Base-by-base conservation (phyloP, 768 basidiomycete species). In the Macrolepiota dolichaula region DNA sequence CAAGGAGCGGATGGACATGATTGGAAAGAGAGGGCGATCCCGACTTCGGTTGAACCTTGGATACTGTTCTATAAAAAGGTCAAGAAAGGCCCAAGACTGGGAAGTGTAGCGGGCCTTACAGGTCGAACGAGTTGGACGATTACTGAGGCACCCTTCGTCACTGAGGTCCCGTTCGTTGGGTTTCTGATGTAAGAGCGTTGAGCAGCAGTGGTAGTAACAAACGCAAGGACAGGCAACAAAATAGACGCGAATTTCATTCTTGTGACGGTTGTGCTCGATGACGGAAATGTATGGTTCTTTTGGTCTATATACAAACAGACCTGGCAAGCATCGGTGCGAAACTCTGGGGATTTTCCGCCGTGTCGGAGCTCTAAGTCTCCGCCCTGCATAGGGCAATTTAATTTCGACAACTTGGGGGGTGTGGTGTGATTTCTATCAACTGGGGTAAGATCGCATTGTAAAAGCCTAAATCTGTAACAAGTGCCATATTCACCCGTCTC, bases 81-180 rank as follows among this genome's bases (percentile, higher is more conserved):
- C 53, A 55, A 77, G 67, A 79, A 81, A 54, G 27, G n/a, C 3
- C 9, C 12, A 19, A 6, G 19, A 7, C 9, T 44, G 7, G 42
- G 42, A 10, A 17, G 19, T n/a, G n/a, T 44, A 22, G 19, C 10
- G 17, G 2, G 42, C 72, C 80, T 19, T 67, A 85, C 83, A 3
- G 80, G 81, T 55, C 75, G 73, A 59, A 80, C 79, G 6, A 85
- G 66, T 62, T 82, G 77, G 2, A 85, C 78, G 3, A 68, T 75
- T 35, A 85, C 42, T 11, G 66, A 64, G 6, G 62, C 66, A 4
- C 84, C 83, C 29, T 77, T 63, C 7, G 38, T 52, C 10, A 84
- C 72, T 11, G 66, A 55, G 2, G 72, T 61, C 4, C 73, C 74
- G 2, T 70, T 65, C 4, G 70, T 64, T 4, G 85, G 84, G 22